Percentiles rank a stretch among this genome's conserved stretches.
Conservation (phyloP, 1,284 basidiomycete species). For the Phellopilus nigrolimitatus region DNA sequence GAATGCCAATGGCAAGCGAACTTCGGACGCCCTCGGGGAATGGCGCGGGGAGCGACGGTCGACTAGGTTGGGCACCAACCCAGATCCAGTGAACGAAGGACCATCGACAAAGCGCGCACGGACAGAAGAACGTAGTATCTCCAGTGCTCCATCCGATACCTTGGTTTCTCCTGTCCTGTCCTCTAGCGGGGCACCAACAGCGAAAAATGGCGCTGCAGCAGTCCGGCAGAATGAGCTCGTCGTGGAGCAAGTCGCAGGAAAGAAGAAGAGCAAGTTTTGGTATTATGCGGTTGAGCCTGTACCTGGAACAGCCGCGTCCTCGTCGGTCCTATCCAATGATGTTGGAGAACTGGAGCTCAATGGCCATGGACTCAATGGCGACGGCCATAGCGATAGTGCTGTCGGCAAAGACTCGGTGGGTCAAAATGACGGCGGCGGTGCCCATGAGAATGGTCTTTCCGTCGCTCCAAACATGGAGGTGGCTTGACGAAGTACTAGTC, state of each 20-base stretch:
- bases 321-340: conserved; percentile 23
- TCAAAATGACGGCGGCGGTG: conserved; percentile 1
- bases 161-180: conserved; percentile 26
- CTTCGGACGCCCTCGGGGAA: conserved; percentile 43
- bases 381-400: not conserved
- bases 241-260: conserved; percentile 66
- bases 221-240: conserved; percentile 63
- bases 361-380: conserved; percentile 3
- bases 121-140: conserved; percentile 60
- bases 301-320: conserved; percentile 29
- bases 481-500: conserved; percentile 2
- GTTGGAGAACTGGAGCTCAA: conserved; percentile 8
- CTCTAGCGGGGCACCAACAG: conserved; percentile 27
- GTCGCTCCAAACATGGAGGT: not conserved
- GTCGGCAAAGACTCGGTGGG: not conserved
- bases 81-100: conserved; percentile 46
- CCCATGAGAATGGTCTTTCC: conserved; percentile 2
- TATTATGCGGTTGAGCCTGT: conserved; percentile 74
- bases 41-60: conserved; percentile 76
- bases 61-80: conserved; percentile 52
- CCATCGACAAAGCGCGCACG: conserved; percentile 61
- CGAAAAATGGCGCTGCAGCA: conserved; percentile 48
- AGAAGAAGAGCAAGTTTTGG: conserved; percentile 79
- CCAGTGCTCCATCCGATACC: conserved; percentile 46
- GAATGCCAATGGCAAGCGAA: conserved; percentile 50